Evolutionary conservation across 495 filamentous ascomycete genomes (phyloP), one percentile per base, ranked within the genome.

Genomic region (Schizothecium vesticola): DNA sequence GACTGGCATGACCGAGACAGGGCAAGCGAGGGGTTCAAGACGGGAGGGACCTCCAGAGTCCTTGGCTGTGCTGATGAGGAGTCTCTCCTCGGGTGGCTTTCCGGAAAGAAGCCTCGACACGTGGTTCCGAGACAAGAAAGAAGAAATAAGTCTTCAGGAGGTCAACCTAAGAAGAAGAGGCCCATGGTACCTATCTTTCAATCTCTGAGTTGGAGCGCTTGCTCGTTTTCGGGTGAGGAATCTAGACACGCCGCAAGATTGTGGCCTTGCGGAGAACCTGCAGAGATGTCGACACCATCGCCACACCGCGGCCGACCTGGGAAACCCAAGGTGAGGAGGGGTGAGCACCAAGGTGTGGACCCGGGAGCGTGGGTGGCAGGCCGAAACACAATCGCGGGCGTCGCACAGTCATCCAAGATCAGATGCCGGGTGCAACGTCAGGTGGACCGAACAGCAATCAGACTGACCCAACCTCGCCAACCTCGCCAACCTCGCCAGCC

Each of bases 361-460:
- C 51, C 63, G 51, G 23, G 63, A 65, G n/a, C 16, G 63, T 51
- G 43, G 43, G 43, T 51, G 43, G 43, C 43, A 51, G 43, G 43
- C 43, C 43, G 43, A 51, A 51, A 51, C 43, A 51, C 43, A 51
- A 51, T 19, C 43, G 19, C 43, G 19, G 7, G 43, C 43, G 43
- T 51, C 43, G 43, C 19, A 51, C 29, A 55, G 61, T 43, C 31
- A 64, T 55, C 61, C 22, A 21, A 7, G 61, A 33, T 64, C 61
- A 64, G 61, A 64, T 64, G 61, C 61, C 61, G 61, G 43, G 26
- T 65, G 55, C 19, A 58, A 28, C 56, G 26, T 65, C 51, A 65
- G 59, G 36, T 67, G 66, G 66, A 23, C 66, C 26, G 33, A 12
- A 57, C 58, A 31, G 29, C 24, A 21, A 62, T 5, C 58, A 67